phyloP scores from a whole-genome alignment of 352 stramenopile species.

The Phytophthora tubulina region DNA sequence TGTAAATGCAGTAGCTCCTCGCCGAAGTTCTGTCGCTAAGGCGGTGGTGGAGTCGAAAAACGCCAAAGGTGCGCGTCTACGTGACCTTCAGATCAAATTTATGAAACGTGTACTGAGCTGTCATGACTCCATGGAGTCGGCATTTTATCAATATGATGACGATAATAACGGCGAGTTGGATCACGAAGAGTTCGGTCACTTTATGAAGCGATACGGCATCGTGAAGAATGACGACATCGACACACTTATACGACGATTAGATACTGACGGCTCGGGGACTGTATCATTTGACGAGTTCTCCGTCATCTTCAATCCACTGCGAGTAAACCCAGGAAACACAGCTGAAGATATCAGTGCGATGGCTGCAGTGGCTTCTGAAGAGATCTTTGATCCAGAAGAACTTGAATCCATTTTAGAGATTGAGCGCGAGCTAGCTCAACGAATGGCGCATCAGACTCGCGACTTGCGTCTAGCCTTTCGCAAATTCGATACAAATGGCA shows the following conservation, averaged over 20 bases:
- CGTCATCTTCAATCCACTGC: constrained; percentile 63
- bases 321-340: constrained; percentile 28
- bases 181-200: constrained; percentile 66
- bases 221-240: constrained; percentile 62
- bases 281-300: constrained; percentile 70
- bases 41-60: constrained; percentile 37
- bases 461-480: constrained; percentile 68
- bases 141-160: constrained; percentile 73
- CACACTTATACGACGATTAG: constrained; percentile 53
- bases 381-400: constrained; percentile 53
- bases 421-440: constrained; percentile 62
- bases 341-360: constrained; percentile 27
- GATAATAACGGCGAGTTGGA: constrained; percentile 63
- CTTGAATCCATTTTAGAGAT: constrained; percentile 73
- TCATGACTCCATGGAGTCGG: constrained; percentile 64
- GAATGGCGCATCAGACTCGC: constrained; percentile 64
- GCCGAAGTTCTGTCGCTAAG: constrained; percentile 12
- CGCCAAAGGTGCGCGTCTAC: constrained; percentile 40
- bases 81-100: constrained; percentile 71
- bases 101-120: constrained; percentile 68
- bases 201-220: constrained; percentile 83
- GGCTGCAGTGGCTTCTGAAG: constrained; percentile 36
- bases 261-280: constrained; percentile 58
- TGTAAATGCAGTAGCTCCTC: not conserved
- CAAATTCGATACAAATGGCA: constrained; percentile 77